phyloP scores from a whole-genome alignment of 2,329 filamentous ascomycete species.

The Penicillium sp. region DNA sequence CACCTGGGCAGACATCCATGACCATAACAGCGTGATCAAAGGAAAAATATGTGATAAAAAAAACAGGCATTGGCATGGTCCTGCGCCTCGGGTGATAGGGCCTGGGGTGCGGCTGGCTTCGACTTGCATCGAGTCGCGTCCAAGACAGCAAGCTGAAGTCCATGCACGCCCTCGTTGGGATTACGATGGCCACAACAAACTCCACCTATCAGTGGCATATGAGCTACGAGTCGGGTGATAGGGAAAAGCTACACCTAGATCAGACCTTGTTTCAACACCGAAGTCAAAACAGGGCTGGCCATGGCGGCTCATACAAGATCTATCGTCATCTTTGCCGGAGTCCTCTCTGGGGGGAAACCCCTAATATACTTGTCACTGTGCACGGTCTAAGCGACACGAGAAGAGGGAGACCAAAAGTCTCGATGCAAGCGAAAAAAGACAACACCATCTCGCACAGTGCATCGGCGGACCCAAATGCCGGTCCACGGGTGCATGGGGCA shows the following conservation, averaged over 20 bases:
- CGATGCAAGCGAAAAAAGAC: neutral
- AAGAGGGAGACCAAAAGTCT: neutral
- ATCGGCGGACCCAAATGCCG: conserved; percentile 2
- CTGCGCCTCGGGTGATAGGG: neutral
- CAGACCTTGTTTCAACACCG: neutral
- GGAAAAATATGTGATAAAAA: neutral
- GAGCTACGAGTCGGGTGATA: conserved; percentile 6
- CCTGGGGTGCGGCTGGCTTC: neutral
- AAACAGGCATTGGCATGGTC: neutral
- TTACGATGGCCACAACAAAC: conserved; percentile 1
- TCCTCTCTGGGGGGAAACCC: neutral
- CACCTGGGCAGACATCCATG: neutral
- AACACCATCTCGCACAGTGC: neutral
- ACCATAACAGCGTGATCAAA: neutral
- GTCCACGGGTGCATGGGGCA: conserved; percentile 4
- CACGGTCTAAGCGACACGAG: neutral
- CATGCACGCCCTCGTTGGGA: conserved; percentile 9
- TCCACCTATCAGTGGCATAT: conserved; percentile 1
- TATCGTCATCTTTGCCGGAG: neutral
- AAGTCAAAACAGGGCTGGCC: neutral
- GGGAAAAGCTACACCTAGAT: neutral
- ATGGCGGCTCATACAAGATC: neutral
- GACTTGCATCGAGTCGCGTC: neutral
- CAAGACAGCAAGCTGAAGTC: neutral
- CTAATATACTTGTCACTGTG: neutral